Evolutionary conservation across 2,329 filamentous ascomycete species (phyloP).

Genomic region (Penicillium sp.): DNA sequence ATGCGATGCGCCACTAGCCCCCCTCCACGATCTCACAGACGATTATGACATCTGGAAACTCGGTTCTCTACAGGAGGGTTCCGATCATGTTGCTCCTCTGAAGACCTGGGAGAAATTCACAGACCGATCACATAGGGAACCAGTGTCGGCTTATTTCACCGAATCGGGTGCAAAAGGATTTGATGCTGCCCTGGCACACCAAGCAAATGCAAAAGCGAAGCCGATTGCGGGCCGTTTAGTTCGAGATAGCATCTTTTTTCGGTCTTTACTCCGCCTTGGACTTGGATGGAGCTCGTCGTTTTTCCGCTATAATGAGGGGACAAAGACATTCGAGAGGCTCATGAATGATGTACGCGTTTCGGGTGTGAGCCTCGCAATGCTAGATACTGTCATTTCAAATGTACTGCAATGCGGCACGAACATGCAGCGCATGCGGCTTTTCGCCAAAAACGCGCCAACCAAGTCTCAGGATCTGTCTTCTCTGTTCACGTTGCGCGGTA

Average conservation of each 20-base stretch:
- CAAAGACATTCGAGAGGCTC: slow-evolving; percentile 43
- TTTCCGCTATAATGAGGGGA: slow-evolving; percentile 46
- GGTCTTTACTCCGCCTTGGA: slow-evolving; percentile 46
- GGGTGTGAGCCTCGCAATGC: slow-evolving; percentile 53
- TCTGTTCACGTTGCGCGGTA: slow-evolving; percentile 42
- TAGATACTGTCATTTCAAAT: slow-evolving; percentile 39
- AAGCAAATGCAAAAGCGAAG: slow-evolving; percentile 25
- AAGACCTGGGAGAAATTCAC: slow-evolving; percentile 50
- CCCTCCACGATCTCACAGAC: slow-evolving; percentile 15
- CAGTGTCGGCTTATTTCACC: slow-evolving; percentile 47
- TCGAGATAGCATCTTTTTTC: slow-evolving; percentile 44
- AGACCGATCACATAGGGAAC: slow-evolving; percentile 36
- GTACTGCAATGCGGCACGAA: slow-evolving; percentile 43
- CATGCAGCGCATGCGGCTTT: slow-evolving; percentile 43
- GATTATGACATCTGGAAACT: slow-evolving; percentile 43
- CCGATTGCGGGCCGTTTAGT: slow-evolving; percentile 38
- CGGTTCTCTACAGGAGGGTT: slow-evolving; percentile 27
- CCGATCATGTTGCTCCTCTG: slow-evolving; percentile 24
- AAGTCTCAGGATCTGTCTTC: slow-evolving; percentile 36
- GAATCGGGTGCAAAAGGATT: slow-evolving; percentile 48
- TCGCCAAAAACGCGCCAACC: slow-evolving; percentile 35
- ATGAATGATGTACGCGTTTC: slow-evolving; percentile 53
- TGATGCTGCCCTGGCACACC: slow-evolving; percentile 42
- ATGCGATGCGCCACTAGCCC: slow-evolving; percentile 17
- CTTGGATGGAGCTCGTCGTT: slow-evolving; percentile 51